phyloP scores from a whole-genome alignment of 1,284 basidiomycete species.

The Trametes pubescens region DNA sequence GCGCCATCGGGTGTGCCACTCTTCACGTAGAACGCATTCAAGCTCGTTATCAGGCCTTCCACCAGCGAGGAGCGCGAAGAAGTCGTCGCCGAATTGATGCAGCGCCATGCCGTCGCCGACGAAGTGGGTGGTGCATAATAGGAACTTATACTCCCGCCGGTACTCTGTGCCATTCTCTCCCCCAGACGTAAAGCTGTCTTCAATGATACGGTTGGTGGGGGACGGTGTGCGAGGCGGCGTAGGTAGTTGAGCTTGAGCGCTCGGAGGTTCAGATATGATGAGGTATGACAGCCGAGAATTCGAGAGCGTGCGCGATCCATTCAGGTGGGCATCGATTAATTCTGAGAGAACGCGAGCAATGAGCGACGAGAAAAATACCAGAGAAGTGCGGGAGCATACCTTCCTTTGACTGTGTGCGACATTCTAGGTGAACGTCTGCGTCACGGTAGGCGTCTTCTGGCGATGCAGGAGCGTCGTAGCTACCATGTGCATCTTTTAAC shows the following conservation, averaged over 20 bases:
- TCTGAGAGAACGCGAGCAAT: constrained; percentile 46
- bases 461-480: constrained; percentile 57
- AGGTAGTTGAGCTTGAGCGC: constrained; percentile 36
- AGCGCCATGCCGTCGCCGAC: constrained; percentile 84
- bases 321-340: constrained; percentile 73
- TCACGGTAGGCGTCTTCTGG: constrained; percentile 53
- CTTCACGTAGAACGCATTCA: constrained; percentile 49
- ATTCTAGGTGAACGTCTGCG: constrained; percentile 62
- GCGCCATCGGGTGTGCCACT: constrained; percentile 55
- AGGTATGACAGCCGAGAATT: constrained; percentile 76
- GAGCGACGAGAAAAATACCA: not conserved
- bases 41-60: constrained; percentile 52
- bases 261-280: constrained; percentile 57
- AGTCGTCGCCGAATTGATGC: constrained; percentile 77
- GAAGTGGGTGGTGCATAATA: constrained; percentile 77
- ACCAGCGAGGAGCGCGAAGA: constrained; percentile 66
- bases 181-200: constrained; percentile 1
- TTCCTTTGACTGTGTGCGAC: constrained; percentile 58
- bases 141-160: constrained; percentile 55
- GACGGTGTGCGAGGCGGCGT: constrained; percentile 49
- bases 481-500: constrained; percentile 37
- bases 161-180: constrained; percentile 20
- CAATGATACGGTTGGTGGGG: constrained; percentile 18
- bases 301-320: constrained; percentile 77
- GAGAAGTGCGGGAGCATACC: constrained; percentile 46